phyloP scores from a whole-genome alignment of 371 early-diverging fungal species.

The Gilbertella persicaria region DNA sequence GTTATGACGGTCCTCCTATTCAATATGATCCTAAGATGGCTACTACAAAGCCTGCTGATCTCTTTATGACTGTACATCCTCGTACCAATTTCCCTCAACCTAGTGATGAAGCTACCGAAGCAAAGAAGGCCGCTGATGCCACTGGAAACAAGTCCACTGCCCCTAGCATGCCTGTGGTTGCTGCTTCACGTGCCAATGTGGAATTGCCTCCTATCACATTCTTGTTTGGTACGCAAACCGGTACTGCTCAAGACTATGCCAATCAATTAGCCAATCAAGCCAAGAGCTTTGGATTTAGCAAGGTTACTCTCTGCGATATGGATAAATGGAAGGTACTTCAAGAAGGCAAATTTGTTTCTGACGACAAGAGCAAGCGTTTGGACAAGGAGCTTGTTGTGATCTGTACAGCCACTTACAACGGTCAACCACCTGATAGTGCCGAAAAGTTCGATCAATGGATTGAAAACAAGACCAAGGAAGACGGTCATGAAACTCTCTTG shows the following conservation, averaged over 20 bases:
- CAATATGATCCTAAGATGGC: slow-evolving; percentile 34
- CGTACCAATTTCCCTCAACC: slow-evolving; percentile 47
- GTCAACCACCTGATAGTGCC: slow-evolving; percentile 61
- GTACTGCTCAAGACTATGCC: slow-evolving; percentile 59
- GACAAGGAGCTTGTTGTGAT: slow-evolving; percentile 47
- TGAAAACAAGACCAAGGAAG: slow-evolving; percentile 26
- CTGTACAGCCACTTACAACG: slow-evolving; percentile 59
- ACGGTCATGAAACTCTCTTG: slow-evolving; percentile 22
- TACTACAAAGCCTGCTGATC: slow-evolving; percentile 42
- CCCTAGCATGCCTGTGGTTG: slow-evolving; percentile 13
- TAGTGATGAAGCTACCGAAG: slow-evolving; percentile 9
- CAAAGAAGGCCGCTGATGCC: slow-evolving; percentile 4
- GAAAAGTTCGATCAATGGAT: slow-evolving; percentile 55
- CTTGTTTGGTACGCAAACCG: slow-evolving; percentile 58
- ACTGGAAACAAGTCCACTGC: not conserved
- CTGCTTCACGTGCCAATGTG: not conserved
- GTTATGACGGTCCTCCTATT: slow-evolving; percentile 41
- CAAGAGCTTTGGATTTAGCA: slow-evolving; percentile 46
- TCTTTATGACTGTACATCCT: slow-evolving; percentile 38
- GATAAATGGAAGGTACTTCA: slow-evolving; percentile 51
- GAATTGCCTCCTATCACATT: slow-evolving; percentile 45
- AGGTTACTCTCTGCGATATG: slow-evolving; percentile 32
- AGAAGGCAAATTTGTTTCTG: slow-evolving; percentile 29
- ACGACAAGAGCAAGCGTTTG: slow-evolving; percentile 8
- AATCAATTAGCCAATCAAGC: slow-evolving; percentile 43